Percentiles rank a stretch among this genome's conserved stretches.
Evolutionary conservation across 2,329 filamentous ascomycete genomes (phyloP).

Genomic region (Thermomyces lanuginosus): DNA sequence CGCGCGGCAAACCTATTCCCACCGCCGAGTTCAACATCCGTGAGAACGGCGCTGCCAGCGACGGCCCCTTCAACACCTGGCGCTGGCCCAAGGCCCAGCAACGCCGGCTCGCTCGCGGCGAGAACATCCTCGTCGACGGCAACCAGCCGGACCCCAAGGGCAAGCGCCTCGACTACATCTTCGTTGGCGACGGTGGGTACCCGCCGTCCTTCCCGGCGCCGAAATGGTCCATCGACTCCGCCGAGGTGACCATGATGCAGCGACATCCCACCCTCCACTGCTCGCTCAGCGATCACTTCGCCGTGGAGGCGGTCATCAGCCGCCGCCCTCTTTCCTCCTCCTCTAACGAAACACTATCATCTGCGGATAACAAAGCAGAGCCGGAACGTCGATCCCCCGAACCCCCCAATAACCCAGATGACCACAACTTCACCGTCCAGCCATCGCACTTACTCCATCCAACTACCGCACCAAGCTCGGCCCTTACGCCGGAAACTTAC

Average conservation of each 20-base stretch:
- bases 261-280: constrained; percentile 67
- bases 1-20: constrained; percentile 50
- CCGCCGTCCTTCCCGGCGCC: constrained; percentile 14
- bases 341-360: too few species aligned
- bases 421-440: constrained; percentile 6
- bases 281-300: constrained; percentile 89
- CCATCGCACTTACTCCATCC: constrained; percentile 4
- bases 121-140: constrained; percentile 47
- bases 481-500: constrained; percentile 38
- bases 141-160: constrained; percentile 53
- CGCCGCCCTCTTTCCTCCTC: too few species aligned
- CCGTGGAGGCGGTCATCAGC: constrained; percentile 62
- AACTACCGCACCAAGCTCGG: constrained; percentile 11
- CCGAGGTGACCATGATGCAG: constrained; percentile 61
- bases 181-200: constrained; percentile 46
- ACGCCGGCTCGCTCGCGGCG: constrained; percentile 49
- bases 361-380: too few species aligned
- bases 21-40: constrained; percentile 60
- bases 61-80: constrained; percentile 82
- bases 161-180: constrained; percentile 92
- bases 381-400: constrained; percentile 4
- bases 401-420: constrained; percentile 8
- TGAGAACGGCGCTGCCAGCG: constrained; percentile 75
- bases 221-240: constrained; percentile 54
- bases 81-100: constrained; percentile 61